Conservation (phyloP, 768 basidiomycete species). For the Steccherinum ochraceum region DNA sequence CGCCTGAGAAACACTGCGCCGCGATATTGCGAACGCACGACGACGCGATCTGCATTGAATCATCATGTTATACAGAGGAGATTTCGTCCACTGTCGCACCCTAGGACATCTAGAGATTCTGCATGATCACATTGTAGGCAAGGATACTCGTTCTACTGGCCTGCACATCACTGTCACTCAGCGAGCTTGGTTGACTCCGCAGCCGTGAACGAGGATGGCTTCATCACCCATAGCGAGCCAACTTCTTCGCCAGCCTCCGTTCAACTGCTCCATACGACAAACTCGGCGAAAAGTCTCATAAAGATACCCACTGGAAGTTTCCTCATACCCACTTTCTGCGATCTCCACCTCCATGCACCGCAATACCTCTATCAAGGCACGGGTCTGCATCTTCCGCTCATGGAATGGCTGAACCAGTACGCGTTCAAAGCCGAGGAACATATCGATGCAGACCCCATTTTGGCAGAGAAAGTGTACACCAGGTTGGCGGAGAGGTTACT, state of each 20-base stretch:
- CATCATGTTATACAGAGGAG: slow-evolving; percentile 35
- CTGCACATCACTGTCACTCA: no score
- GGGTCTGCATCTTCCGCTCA: slow-evolving; percentile 76
- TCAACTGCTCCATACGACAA: slow-evolving; percentile 20
- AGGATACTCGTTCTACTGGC: slow-evolving; percentile 8
- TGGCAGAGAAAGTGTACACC: slow-evolving; percentile 64
- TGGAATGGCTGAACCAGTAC: slow-evolving; percentile 81
- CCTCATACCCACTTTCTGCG: slow-evolving; percentile 73
- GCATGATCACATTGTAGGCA: slow-evolving; percentile 50
- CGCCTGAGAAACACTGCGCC: no score
- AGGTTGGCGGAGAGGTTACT: slow-evolving; percentile 60
- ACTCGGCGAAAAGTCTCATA: slow-evolving; percentile 16
- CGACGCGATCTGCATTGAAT: neutral
- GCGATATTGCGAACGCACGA: neutral
- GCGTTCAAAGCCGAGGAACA: slow-evolving; percentile 78
- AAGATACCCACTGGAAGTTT: slow-evolving; percentile 51
- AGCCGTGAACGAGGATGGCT: slow-evolving; percentile 35
- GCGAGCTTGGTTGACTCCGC: neutral
- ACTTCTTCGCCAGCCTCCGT: slow-evolving; percentile 30
- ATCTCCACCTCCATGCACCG: slow-evolving; percentile 83
- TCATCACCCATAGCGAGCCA: slow-evolving; percentile 45
- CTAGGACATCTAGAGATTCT: slow-evolving; percentile 51
- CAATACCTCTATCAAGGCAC: slow-evolving; percentile 88
- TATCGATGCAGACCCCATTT: slow-evolving; percentile 52
- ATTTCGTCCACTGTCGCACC: slow-evolving; percentile 50